Evolutionary conservation across 1,284 basidiomycete species (phyloP).

Genomic region (Pseudozyma pruni): DNA sequence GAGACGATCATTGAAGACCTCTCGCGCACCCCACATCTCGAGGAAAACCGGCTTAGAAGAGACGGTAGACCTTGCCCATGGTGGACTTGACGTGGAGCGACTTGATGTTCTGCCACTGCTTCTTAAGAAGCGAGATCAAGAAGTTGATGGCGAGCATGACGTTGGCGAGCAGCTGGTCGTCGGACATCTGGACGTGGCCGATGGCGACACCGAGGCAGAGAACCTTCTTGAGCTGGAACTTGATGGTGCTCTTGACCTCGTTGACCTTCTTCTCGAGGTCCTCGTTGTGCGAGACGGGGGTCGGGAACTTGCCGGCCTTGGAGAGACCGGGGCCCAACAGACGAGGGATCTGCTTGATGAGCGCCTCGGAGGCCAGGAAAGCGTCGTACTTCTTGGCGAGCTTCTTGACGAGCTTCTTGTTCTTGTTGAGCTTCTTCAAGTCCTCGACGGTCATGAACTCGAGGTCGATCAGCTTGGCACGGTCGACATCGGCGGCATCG

Average conservation of each 20-base stretch:
- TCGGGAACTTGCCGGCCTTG: slow-evolving; percentile 99
- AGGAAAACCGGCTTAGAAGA: slow-evolving; percentile 75
- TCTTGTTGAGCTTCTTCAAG: slow-evolving; percentile 99
- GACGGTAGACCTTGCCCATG: slow-evolving; percentile 97
- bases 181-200: slow-evolving; percentile 96
- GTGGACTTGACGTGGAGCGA: slow-evolving; percentile 98
- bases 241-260: slow-evolving; percentile 96
- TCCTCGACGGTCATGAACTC: slow-evolving; percentile 99
- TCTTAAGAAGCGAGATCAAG: slow-evolving; percentile 98
- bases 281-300: slow-evolving; percentile 86
- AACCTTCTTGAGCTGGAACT: slow-evolving; percentile 83
- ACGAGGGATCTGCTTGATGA: slow-evolving; percentile 99
- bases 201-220: slow-evolving; percentile 98
- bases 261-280: slow-evolving; percentile 90
- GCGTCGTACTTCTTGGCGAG: slow-evolving; percentile 99
- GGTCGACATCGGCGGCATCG: slow-evolving; percentile 98
- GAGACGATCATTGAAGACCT: neutral
- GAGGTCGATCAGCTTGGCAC: slow-evolving; percentile 94
- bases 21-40: slow-evolving; percentile 1
- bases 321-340: slow-evolving; percentile 98
- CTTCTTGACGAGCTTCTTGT: slow-evolving; percentile 99
- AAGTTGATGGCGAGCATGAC: slow-evolving; percentile 99
- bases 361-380: slow-evolving; percentile 95
- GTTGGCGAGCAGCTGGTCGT: slow-evolving; percentile 96
- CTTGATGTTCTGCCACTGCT: slow-evolving; percentile 99